phyloP scores from a whole-genome alignment of 2,329 filamentous ascomycete species.

The Aspergillus sp. region DNA sequence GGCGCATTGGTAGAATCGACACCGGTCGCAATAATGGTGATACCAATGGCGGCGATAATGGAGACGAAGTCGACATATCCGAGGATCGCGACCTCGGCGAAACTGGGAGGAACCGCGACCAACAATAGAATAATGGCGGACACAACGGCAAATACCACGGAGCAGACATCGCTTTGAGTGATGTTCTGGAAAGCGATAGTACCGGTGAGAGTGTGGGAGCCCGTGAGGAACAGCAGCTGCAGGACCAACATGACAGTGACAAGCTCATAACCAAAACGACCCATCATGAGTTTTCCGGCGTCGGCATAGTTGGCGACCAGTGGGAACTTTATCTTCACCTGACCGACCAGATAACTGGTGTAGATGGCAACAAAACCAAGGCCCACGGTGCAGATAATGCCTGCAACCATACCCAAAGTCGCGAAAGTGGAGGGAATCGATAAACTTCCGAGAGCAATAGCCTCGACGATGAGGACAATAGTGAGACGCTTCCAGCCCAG shows the following conservation, averaged over 20 bases:
- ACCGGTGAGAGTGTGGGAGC: constrained; percentile 40
- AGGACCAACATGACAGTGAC: constrained; percentile 38
- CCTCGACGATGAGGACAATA: constrained; percentile 45
- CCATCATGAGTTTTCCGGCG: constrained; percentile 38
- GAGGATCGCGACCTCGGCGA: constrained; percentile 32
- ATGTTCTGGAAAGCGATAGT: constrained; percentile 42
- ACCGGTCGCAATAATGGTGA: constrained; percentile 31
- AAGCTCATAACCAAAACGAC: constrained; percentile 37
- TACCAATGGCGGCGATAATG: constrained; percentile 28
- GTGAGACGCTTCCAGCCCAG: constrained; percentile 48
- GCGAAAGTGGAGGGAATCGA: constrained; percentile 42
- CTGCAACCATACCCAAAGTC: constrained; percentile 41
- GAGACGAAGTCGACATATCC: constrained; percentile 34
- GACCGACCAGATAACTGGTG: constrained; percentile 36
- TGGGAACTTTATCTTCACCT: constrained; percentile 33
- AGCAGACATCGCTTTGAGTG: constrained; percentile 34
- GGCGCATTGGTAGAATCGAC: constrained; percentile 16
- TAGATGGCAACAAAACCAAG: constrained; percentile 36
- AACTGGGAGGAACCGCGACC: constrained; percentile 29
- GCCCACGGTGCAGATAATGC: constrained; percentile 39
- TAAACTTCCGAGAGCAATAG: constrained; percentile 43
- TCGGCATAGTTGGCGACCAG: constrained; percentile 40
- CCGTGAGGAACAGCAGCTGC: constrained; percentile 38
- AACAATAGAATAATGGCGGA: constrained; percentile 32
- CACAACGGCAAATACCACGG: constrained; percentile 37